These are phyloP conservation scores for Pythium oligandrum DNA, from an alignment of 352 stramenopile genomes.

Conservation along the genomic window DNA sequence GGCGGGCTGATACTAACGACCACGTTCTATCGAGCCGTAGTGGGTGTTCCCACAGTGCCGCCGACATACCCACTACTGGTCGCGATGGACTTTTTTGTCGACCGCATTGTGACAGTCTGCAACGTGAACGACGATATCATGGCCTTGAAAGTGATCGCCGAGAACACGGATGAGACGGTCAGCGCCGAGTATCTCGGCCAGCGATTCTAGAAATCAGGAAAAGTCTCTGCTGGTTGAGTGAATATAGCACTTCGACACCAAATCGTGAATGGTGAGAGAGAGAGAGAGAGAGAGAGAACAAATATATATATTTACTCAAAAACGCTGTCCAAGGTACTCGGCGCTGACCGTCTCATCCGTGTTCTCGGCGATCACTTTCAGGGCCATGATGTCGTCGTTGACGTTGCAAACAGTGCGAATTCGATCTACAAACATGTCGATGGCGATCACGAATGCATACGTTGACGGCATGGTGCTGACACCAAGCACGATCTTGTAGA, in stretches of 20 bases:
- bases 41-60: conserved; percentile 19
- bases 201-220: too few species aligned
- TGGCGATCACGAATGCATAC: conserved; percentile 51
- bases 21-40: conserved; percentile 33
- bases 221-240: too few species aligned
- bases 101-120: conserved; percentile 58
- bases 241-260: too few species aligned
- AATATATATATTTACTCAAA: too few species aligned
- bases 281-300: too few species aligned
- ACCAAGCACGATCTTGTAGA: conserved; percentile 23
- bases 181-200: conserved; percentile 19
- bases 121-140: conserved; percentile 83
- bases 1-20: conserved; percentile 50
- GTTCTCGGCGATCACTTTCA: conserved; percentile 73
- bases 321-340: conserved; percentile 8
- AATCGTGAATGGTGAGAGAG: too few species aligned
- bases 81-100: conserved; percentile 59
- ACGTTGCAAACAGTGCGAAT: conserved; percentile 71
- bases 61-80: conserved; percentile 51
- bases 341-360: conserved; percentile 66
- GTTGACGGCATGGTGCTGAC: conserved; percentile 28
- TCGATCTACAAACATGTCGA: conserved; percentile 66
- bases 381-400: conserved; percentile 75
- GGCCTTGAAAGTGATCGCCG: conserved; percentile 69
- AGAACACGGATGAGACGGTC: conserved; percentile 72